Evolutionary conservation across 2,329 filamentous ascomycete species (phyloP).

Genomic region (Ampelomyces quisqualis): DNA sequence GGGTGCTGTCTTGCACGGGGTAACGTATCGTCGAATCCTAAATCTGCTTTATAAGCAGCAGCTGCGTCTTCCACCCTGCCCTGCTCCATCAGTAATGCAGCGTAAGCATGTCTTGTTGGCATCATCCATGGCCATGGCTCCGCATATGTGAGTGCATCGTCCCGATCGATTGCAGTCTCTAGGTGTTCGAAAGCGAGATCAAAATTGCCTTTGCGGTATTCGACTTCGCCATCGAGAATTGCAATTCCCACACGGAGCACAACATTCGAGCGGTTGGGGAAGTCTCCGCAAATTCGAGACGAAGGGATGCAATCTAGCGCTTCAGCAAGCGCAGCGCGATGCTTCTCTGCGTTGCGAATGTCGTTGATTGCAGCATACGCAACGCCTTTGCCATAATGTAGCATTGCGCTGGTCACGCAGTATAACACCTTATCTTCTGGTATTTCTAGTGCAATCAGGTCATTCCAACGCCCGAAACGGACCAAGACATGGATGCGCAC

Average conservation of each 20-base stretch:
- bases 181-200: slow-evolving; percentile 62
- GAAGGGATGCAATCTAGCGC: slow-evolving; percentile 56
- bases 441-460: slow-evolving; percentile 59
- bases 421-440: slow-evolving; percentile 64
- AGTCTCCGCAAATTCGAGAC: slow-evolving; percentile 61
- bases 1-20: slow-evolving; percentile 66
- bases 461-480: slow-evolving; percentile 71
- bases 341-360: slow-evolving; percentile 56
- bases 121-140: slow-evolving; percentile 84
- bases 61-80: slow-evolving; percentile 48
- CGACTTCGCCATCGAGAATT: slow-evolving; percentile 73
- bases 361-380: slow-evolving; percentile 62
- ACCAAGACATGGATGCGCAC: slow-evolving; percentile 70
- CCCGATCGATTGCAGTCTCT: slow-evolving; percentile 57
- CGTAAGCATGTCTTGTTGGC: slow-evolving; percentile 69
- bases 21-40: slow-evolving; percentile 52
- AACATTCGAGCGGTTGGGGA: slow-evolving; percentile 65
- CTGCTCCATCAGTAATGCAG: slow-evolving; percentile 68
- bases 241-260: slow-evolving; percentile 61
- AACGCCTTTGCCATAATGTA: slow-evolving; percentile 67
- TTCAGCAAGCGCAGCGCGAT: slow-evolving; percentile 55
- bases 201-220: slow-evolving; percentile 64
- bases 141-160: slow-evolving; percentile 67
- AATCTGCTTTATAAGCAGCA: slow-evolving; percentile 43
- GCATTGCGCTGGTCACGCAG: slow-evolving; percentile 67